These are phyloP conservation scores for Apiospora phragmitis DNA, from an alignment of 2,329 filamentous ascomycete species.

Conservation along the genomic window DNA sequence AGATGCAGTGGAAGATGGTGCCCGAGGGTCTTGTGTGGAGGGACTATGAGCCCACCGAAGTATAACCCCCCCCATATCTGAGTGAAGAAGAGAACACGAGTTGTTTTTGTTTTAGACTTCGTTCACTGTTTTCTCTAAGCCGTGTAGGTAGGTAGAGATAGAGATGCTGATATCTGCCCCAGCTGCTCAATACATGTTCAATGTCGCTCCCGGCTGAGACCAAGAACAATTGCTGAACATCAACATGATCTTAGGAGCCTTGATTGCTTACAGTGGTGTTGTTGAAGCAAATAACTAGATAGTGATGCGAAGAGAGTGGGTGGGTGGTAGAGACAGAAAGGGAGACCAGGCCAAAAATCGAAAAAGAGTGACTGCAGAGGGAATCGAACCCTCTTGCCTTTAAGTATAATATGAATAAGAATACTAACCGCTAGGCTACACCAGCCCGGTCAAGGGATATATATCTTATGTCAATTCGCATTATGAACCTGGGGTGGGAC, in stretches of 20 bases:
- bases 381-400: background rate
- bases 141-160: no score
- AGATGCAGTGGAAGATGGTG: slow-evolving; percentile 28
- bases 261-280: background rate
- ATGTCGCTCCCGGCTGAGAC: background rate
- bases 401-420: background rate
- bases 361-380: background rate
- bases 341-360: background rate
- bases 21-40: slow-evolving; percentile 21
- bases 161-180: no score
- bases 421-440: no score
- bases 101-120: no score
- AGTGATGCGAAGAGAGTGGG: background rate
- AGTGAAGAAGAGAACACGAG: background rate
- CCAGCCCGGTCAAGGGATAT: background rate
- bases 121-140: no score
- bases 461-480: background rate
- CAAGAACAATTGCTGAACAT: no score
- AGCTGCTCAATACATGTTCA: background rate
- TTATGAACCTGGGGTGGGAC: background rate
- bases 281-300: background rate
- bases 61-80: background rate
- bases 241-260: no score
- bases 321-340: background rate
- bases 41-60: background rate